phyloP scores from a whole-genome alignment of 305 asterid species.

The Plantago coronopus region DNA sequence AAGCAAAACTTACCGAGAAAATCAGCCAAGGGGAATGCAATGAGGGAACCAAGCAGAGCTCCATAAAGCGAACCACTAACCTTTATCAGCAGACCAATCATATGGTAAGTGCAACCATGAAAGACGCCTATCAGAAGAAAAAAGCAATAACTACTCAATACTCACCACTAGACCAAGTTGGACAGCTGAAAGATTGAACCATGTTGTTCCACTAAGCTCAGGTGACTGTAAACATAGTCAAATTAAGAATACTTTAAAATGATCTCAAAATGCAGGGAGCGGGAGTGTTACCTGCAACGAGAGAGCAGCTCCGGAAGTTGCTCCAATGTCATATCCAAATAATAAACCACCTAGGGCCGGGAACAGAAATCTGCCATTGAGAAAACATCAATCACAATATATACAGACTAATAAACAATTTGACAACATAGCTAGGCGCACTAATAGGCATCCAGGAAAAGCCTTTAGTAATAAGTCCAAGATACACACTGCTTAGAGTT shows the following conservation, averaged over 20 bases:
- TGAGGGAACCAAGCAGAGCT: slow-evolving; percentile 88
- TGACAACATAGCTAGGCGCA: background rate
- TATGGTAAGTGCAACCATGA: slow-evolving; percentile 14
- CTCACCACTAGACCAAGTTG: slow-evolving; percentile 97
- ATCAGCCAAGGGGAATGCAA: slow-evolving; percentile 81
- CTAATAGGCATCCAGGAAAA: background rate
- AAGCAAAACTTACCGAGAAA: slow-evolving; percentile 64
- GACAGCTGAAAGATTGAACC: slow-evolving; percentile 86
- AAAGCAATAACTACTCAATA: slow-evolving; percentile 19
- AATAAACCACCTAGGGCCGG: slow-evolving; percentile 94
- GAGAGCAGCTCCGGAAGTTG: slow-evolving; percentile 94
- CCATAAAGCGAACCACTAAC: slow-evolving; percentile 98
- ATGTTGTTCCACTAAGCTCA: slow-evolving; percentile 80
- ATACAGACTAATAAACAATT: slow-evolving; percentile 9
- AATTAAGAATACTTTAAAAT: background rate
- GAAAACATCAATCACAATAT: slow-evolving; percentile 12
- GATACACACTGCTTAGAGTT: too few species aligned
- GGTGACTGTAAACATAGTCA: slow-evolving; percentile 58
- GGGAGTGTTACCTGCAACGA: slow-evolving; percentile 69
- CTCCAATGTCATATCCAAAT: slow-evolving; percentile 97
- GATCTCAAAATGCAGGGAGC: slow-evolving; percentile 17
- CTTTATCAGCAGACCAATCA: slow-evolving; percentile 37
- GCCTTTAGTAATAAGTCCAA: background rate
- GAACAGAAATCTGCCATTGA: slow-evolving; percentile 65
- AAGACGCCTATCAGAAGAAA: slow-evolving; percentile 9